These are phyloP conservation scores for Alternaria viburni DNA, from an alignment of 2,329 filamentous ascomycete species.

Conservation along the genomic window DNA sequence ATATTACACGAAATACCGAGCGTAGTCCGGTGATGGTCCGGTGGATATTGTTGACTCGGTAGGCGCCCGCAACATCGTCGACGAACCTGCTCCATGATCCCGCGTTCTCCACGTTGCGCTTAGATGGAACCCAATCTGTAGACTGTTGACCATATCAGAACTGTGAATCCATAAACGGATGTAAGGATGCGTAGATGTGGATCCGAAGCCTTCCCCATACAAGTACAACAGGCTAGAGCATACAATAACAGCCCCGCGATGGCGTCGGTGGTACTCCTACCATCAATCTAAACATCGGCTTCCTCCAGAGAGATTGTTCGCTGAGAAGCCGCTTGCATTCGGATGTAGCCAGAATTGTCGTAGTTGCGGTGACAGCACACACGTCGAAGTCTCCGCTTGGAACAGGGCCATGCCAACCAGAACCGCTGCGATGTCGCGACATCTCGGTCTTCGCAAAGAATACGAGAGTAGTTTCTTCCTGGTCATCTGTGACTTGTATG, in stretches of 20 bases:
- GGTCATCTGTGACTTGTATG: neutral
- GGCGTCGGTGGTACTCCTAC: neutral
- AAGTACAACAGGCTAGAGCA: neutral
- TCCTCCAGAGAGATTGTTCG: neutral
- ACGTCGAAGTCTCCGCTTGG: neutral
- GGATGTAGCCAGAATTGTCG: neutral
- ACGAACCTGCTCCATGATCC: neutral
- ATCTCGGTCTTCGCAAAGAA: neutral
- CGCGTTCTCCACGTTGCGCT: neutral
- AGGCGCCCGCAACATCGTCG: neutral
- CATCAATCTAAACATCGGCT: neutral
- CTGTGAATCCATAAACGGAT: neutral
- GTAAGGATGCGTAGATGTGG: neutral
- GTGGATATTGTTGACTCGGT: conserved; percentile 2
- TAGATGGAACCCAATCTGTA: neutral
- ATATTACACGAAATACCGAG: conserved; percentile 1
- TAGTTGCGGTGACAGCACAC: neutral
- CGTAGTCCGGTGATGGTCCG: neutral
- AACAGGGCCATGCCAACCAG: neutral
- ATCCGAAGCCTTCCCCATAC: neutral
- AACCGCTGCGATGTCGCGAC: neutral
- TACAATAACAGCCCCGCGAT: neutral
- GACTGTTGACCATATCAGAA: neutral
- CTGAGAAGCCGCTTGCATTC: neutral
- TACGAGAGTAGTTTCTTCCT: neutral